These are phyloP conservation scores for Ichthyophonus hoferi DNA, from an alignment of 208 protist genomes.

Conservation along the genomic window DNA sequence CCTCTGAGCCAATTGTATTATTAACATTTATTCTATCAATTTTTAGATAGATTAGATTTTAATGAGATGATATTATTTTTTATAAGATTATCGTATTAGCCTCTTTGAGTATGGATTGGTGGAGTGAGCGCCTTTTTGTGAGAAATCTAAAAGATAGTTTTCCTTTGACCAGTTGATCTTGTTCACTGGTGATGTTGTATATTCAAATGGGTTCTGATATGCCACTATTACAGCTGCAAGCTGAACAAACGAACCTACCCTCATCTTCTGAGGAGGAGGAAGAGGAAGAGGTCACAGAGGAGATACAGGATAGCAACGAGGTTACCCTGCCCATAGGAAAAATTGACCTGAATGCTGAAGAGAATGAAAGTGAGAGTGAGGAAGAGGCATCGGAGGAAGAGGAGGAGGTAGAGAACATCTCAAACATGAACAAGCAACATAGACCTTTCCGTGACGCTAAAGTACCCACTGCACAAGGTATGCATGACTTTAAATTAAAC, in stretches of 20 bases:
- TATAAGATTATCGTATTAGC: too few relatives aligned
- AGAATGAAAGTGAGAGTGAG: neutral
- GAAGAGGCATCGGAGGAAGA: neutral
- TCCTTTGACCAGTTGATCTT: too few relatives aligned
- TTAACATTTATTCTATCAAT: too few relatives aligned
- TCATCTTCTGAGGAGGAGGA: neutral
- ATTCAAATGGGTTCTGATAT: too few relatives aligned
- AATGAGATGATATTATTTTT: too few relatives aligned
- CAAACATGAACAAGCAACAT: neutral
- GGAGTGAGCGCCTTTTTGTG: neutral
- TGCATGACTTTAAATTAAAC: too few relatives aligned
- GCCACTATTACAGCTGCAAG: neutral
- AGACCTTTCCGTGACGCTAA: slow-evolving; percentile 2
- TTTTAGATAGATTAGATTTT: too few relatives aligned
- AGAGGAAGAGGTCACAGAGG: neutral
- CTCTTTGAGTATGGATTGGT: neutral
- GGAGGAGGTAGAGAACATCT: neutral
- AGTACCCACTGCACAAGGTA: neutral
- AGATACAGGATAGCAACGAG: neutral
- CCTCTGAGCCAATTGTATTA: too few relatives aligned
- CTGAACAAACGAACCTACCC: neutral
- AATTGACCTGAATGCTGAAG: neutral
- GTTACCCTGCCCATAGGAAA: neutral
- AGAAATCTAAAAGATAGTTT: neutral
- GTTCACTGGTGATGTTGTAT: too few relatives aligned